phyloP scores from a whole-genome alignment of 345 rosid genomes.

The Nasturtium officinale region DNA sequence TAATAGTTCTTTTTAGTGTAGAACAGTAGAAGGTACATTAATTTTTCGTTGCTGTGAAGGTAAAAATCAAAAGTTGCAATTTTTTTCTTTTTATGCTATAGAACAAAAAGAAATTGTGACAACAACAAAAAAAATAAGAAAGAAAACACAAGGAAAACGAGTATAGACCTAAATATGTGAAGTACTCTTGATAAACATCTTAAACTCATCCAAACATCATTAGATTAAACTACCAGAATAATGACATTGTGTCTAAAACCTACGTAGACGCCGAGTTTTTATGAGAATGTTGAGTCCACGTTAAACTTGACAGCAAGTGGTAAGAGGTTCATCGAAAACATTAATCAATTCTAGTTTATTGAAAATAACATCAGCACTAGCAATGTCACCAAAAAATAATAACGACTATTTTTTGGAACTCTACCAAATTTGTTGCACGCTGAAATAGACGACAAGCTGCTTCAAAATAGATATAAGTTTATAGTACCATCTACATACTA shows the following conservation, averaged over 20 bases:
- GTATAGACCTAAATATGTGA: too few relatives aligned
- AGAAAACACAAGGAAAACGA: too few relatives aligned
- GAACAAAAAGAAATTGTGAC: too few relatives aligned
- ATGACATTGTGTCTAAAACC: neutral
- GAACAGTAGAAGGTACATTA: too few relatives aligned
- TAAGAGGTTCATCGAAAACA: neutral
- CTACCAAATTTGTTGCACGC: constrained; percentile 21
- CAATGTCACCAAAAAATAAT: neutral
- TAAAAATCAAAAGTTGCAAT: too few relatives aligned
- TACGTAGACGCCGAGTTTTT: neutral
- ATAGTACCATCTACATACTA: neutral
- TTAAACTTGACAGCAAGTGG: neutral
- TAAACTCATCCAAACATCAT: too few relatives aligned
- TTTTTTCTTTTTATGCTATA: too few relatives aligned
- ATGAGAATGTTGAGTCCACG: neutral
- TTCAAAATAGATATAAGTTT: neutral
- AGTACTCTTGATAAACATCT: too few relatives aligned
- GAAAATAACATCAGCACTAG: neutral
- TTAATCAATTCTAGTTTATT: neutral
- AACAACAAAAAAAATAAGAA: too few relatives aligned
- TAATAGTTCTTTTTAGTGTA: too few relatives aligned
- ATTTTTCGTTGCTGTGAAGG: too few relatives aligned
- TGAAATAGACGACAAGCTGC: constrained; percentile 5
- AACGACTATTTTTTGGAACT: neutral
- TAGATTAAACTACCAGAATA: too few relatives aligned